Conservation (phyloP, 2,329 filamentous ascomycete genomes). For the Alternaria gansuensis region DNA sequence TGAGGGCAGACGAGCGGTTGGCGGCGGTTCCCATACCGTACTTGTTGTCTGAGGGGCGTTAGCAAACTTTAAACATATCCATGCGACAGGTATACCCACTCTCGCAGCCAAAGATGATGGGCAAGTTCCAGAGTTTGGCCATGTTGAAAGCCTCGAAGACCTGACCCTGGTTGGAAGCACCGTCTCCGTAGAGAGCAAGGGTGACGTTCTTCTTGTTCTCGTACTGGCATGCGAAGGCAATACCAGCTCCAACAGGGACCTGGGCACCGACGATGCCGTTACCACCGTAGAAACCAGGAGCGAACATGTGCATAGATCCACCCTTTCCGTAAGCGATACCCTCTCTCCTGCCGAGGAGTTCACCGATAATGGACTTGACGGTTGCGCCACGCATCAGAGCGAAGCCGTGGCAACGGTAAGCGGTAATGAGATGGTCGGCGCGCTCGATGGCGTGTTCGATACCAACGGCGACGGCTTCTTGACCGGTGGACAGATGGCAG, state of each 20-base stretch:
- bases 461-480: constrained; percentile 96
- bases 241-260: constrained; percentile 94
- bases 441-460: constrained; percentile 96
- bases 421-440: constrained; percentile 93
- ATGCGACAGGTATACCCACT: constrained; percentile 68
- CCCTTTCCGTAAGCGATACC: constrained; percentile 99
- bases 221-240: constrained; percentile 98
- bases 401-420: constrained; percentile 99
- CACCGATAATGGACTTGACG: constrained; percentile 49
- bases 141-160: constrained; percentile 99
- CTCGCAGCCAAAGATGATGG: constrained; percentile 95
- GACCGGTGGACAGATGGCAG: constrained; percentile 97
- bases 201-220: constrained; percentile 83
- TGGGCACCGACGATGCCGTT: constrained; percentile 99
- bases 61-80: constrained; percentile 19
- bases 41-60: constrained; percentile 84
- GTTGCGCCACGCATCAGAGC: constrained; percentile 93
- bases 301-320: constrained; percentile 99
- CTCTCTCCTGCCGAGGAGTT: constrained; percentile 79
- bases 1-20: constrained; percentile 90
- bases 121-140: constrained; percentile 98
- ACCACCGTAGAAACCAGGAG: constrained; percentile 96
- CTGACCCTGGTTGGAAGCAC: constrained; percentile 98
- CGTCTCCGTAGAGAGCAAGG: constrained; percentile 94
- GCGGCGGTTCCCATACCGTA: constrained; percentile 99